Base-by-base conservation (phyloP, 2,329 filamentous ascomycete genomes). In the Sporothrix globosa region DNA sequence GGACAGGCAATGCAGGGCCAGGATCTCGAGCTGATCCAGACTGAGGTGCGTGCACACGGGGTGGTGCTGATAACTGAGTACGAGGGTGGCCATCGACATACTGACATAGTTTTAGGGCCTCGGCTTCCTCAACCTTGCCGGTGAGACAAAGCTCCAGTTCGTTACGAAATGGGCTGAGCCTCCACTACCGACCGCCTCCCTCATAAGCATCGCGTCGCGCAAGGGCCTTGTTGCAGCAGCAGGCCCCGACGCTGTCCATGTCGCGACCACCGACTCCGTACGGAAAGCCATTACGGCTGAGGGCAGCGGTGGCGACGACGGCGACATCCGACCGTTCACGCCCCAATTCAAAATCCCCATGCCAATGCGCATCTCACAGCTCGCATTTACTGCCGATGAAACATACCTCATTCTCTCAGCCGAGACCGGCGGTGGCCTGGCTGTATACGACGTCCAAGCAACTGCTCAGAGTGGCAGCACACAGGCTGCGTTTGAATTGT, bases 311-410 rank as follows among this genome's bases (percentile, higher is more conserved):
- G 81, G 85, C 71, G 60, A 63, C 41, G 89, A 90, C 73, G 85
- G 85, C 72, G 88, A 94, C 73, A 82, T 91, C 69, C 88, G 91
- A 73, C 77, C 84, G 14, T 96, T 96, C 76, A 83, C 88, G 72
- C 91, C 94, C 3, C 88, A 95, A 78, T 83, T 92, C 67, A 90
- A 85, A 71, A 86, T 98, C 7, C 83, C 89, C 1, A 85, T 96
- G 76, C 87, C 91, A 11, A 86, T 89, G 76, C 89, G 91, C 75
- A 87, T 97, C 69, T 96, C 93, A 13, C 96, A 99, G 79, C 84
- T 99, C 24, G 89, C 90, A 19, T 99, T 99, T 79, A 95, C 93
- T 0, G 87, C 92, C n/a, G 92, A 96, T 76, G 96, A 97, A 78
- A 88, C 88, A 75, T 93, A 91, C 75, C 83, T 99, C 72, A 87